Conservation (phyloP, 208 protist species). For the Vickermania spadyakhi region DNA sequence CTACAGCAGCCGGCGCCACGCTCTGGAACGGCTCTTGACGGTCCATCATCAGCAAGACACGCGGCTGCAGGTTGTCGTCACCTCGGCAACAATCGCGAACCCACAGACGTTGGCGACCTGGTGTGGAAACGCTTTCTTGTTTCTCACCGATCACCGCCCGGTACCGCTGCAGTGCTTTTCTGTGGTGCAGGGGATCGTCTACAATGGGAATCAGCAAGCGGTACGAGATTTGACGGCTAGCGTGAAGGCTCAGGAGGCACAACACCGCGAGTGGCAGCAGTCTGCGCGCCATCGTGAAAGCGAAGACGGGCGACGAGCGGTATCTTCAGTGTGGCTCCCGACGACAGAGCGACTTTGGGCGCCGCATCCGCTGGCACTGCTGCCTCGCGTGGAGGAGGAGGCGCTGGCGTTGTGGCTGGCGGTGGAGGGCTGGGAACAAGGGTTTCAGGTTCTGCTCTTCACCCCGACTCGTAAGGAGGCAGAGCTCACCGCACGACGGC, state of each 20-base stretch:
- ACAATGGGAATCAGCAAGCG: background rate
- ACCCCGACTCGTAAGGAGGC: background rate
- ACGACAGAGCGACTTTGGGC: background rate
- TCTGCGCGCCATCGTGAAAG: no score
- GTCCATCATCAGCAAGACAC: background rate
- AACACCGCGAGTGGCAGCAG: background rate
- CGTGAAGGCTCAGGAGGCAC: background rate
- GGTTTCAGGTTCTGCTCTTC: constrained; percentile 5
- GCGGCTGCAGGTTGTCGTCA: constrained; percentile 25
- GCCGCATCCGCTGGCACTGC: background rate
- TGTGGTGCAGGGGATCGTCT: constrained; percentile 1
- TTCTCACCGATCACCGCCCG: constrained; percentile 17
- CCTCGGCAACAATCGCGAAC: constrained; percentile 50
- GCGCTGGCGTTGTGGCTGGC: background rate
- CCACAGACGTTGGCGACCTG: constrained; percentile 14
- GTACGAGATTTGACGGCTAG: background rate
- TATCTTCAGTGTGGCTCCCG: background rate
- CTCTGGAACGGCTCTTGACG: constrained; percentile 19
- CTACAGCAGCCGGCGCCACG: no score
- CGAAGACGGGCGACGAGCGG: background rate
- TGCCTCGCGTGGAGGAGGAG: background rate
- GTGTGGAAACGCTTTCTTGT: constrained; percentile 19
- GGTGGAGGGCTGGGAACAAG: background rate
- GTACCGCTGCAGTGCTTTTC: constrained; percentile 9
- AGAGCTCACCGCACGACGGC: background rate